phyloP scores from a whole-genome alignment of 192 early-diverging fungal species.

The Backusella mclennaniae region DNA sequence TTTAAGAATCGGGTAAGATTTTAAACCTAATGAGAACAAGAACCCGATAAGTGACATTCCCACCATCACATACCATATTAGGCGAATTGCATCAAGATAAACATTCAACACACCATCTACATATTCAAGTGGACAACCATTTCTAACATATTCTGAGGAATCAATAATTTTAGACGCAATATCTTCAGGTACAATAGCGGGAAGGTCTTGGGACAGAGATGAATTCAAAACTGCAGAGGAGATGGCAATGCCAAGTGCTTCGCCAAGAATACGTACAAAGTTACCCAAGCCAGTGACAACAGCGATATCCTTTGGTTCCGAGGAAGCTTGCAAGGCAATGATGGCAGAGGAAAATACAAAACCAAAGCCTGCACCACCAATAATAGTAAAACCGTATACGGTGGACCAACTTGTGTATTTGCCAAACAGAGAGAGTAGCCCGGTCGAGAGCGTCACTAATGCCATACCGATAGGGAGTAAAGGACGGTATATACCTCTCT shows the following conservation, averaged over 20 bases:
- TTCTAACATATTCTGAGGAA: constrained; percentile 23
- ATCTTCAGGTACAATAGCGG: constrained; percentile 9
- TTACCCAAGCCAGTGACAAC: constrained; percentile 37
- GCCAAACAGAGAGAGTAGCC: constrained; percentile 62
- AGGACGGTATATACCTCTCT: constrained; percentile 17
- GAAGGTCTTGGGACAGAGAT: constrained; percentile 20
- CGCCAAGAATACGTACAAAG: constrained; percentile 34
- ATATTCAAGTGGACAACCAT: constrained; percentile 24
- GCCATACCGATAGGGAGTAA: constrained; percentile 51
- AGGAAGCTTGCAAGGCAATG: constrained; percentile 32
- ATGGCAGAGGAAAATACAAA: constrained; percentile 30
- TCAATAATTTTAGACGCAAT: constrained; percentile 1
- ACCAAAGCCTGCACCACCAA: constrained; percentile 28
- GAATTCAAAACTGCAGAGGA: constrained; percentile 31
- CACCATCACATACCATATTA: constrained; percentile 30
- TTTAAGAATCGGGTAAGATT: constrained; percentile 1
- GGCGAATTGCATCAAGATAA: constrained; percentile 23
- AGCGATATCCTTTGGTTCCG: constrained; percentile 32
- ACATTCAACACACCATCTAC: constrained; percentile 1
- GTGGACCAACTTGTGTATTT: constrained; percentile 13
- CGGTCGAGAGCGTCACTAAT: constrained; percentile 58
- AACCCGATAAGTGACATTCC: constrained; percentile 18
- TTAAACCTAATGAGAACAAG: neutral
- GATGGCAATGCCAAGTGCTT: constrained; percentile 37
- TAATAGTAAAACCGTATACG: constrained; percentile 17